These are phyloP conservation scores for Boletus smithii DNA, from an alignment of 1,284 basidiomycete genomes.

Conservation along the genomic window DNA sequence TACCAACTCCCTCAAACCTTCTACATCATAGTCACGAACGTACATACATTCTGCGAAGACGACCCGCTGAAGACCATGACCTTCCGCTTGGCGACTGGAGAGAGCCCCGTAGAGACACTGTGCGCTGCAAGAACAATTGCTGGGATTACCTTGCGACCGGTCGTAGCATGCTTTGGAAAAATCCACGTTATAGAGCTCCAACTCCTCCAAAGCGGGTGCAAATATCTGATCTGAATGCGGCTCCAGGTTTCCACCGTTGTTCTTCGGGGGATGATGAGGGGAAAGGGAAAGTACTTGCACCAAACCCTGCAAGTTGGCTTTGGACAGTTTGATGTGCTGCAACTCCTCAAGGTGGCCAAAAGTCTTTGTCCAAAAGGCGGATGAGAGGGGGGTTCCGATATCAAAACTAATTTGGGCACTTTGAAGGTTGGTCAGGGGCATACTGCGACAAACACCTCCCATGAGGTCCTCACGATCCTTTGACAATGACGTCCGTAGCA, in stretches of 20 bases:
- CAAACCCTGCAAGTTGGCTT: slow-evolving; percentile 10
- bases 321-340: slow-evolving; percentile 11
- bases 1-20: slow-evolving; percentile 9
- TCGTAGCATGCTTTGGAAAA: slow-evolving; percentile 27
- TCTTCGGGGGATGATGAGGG: background rate
- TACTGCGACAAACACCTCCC: slow-evolving; percentile 9
- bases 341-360: slow-evolving; percentile 19
- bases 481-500: slow-evolving; percentile 6
- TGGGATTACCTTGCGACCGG: background rate
- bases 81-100: slow-evolving; percentile 13
- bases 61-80: slow-evolving; percentile 17
- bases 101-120: slow-evolving; percentile 21
- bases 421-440: slow-evolving; percentile 19
- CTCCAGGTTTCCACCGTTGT: background rate
- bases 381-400: slow-evolving; percentile 5
- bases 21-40: slow-evolving; percentile 9
- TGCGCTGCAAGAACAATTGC: slow-evolving; percentile 8
- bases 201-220: slow-evolving; percentile 31
- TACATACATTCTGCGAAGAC: slow-evolving; percentile 14
- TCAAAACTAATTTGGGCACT: slow-evolving; percentile 14
- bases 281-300: slow-evolving; percentile 7
- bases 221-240: slow-evolving; percentile 14
- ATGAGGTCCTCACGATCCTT: slow-evolving; percentile 15
- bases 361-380: slow-evolving; percentile 17
- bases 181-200: slow-evolving; percentile 26